phyloP scores from a whole-genome alignment of 495 filamentous ascomycete species.

The Aspergillus bridgeri region DNA sequence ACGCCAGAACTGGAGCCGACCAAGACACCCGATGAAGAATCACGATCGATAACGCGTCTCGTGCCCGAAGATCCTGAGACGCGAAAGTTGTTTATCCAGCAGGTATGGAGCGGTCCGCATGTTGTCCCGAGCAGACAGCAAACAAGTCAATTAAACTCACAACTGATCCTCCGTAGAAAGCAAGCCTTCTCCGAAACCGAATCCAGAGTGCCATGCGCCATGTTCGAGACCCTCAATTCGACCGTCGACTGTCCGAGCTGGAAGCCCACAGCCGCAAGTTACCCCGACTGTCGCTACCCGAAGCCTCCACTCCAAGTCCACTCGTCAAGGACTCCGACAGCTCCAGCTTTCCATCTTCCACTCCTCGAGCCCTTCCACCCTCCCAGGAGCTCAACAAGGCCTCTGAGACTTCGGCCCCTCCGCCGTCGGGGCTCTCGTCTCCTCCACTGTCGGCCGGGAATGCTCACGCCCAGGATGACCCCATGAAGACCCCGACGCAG shows the following conservation, averaged over 20 bases:
- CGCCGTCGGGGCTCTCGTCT: constrained; percentile 10
- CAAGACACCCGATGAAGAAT: constrained; percentile 13
- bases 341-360: constrained; percentile 9
- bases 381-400: constrained; percentile 19
- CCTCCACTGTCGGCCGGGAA: constrained; percentile 14
- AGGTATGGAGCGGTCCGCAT: constrained; percentile 22
- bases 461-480: constrained; percentile 13
- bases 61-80: constrained; percentile 36
- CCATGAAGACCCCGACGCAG: constrained; percentile 26
- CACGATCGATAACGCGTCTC: constrained; percentile 8
- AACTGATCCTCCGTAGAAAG: constrained; percentile 33
- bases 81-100: constrained; percentile 43
- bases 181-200: constrained; percentile 38
- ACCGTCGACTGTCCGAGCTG: constrained; percentile 43
- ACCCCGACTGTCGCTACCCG: constrained; percentile 30
- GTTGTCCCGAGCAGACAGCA: constrained; percentile 5
- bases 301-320: constrained; percentile 17
- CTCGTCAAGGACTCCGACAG: constrained; percentile 22
- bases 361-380: constrained; percentile 16
- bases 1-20: constrained; percentile 13
- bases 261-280: constrained; percentile 45
- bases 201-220: constrained; percentile 46
- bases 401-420: constrained; percentile 14
- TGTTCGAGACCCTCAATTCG: constrained; percentile 39
- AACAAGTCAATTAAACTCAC: not conserved